phyloP scores from a whole-genome alignment of 306 rosid species.

The Comarum palustre region DNA sequence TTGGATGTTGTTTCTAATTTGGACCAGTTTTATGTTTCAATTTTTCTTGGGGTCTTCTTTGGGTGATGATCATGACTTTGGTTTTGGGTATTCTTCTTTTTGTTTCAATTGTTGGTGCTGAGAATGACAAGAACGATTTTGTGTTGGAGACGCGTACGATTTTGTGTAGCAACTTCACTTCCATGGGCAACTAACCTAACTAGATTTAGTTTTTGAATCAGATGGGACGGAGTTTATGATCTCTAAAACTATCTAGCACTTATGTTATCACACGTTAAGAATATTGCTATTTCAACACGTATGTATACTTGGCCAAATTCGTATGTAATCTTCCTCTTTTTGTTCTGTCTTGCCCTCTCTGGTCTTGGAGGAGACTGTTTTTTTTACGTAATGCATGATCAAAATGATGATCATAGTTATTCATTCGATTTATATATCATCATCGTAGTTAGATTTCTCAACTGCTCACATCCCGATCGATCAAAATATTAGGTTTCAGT shows the following conservation, averaged over 20 bases:
- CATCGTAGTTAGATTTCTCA: background rate
- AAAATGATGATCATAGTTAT: background rate
- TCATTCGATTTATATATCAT: background rate
- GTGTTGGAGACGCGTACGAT: constrained; percentile 9
- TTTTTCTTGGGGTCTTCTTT: background rate
- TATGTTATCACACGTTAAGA: background rate
- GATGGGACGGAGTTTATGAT: background rate
- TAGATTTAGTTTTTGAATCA: background rate
- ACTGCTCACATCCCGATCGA: constrained; percentile 2
- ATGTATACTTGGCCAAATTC: background rate
- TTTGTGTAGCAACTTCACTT: background rate
- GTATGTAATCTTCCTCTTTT: background rate
- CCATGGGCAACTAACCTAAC: background rate
- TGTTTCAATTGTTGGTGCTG: constrained; percentile 9
- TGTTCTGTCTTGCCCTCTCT: background rate
- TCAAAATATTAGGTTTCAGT: background rate
- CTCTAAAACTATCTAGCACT: background rate
- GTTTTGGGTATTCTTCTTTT: background rate
- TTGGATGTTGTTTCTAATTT: background rate
- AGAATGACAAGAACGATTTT: background rate
- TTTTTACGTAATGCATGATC: background rate
- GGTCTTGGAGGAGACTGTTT: background rate
- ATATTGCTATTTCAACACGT: background rate
- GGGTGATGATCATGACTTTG: background rate
- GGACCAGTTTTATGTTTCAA: background rate